Conservation (phyloP, 1,284 basidiomycete genomes). For the Ceraceosorus bombacis region DNA sequence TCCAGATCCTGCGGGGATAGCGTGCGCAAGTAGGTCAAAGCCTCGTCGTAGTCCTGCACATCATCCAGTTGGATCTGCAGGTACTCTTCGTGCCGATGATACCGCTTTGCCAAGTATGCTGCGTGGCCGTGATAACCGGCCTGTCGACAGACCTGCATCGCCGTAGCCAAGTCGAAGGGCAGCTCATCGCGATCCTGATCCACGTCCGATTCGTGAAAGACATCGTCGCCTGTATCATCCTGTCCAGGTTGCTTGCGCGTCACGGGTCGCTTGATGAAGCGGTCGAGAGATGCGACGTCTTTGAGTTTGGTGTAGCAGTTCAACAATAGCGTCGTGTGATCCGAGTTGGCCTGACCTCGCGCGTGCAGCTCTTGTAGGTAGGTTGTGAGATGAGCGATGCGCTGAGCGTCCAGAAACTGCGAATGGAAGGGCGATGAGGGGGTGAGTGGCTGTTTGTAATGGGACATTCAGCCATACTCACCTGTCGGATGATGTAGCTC, state of each 20-base stretch:
- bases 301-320: slow-evolving; percentile 90
- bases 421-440: background rate
- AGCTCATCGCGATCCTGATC: slow-evolving; percentile 54
- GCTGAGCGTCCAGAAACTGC: slow-evolving; percentile 89
- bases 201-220: background rate
- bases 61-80: slow-evolving; percentile 91
- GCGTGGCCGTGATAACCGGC: slow-evolving; percentile 94
- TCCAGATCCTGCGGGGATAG: slow-evolving; percentile 62
- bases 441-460: background rate
- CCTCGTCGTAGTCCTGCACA: slow-evolving; percentile 71
- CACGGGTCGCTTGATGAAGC: slow-evolving; percentile 64
- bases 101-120: slow-evolving; percentile 83
- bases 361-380: slow-evolving; percentile 93
- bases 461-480: slow-evolving; percentile 1
- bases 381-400: slow-evolving; percentile 86
- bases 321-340: slow-evolving; percentile 76
- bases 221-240: slow-evolving; percentile 5
- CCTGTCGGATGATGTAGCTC: slow-evolving; percentile 84
- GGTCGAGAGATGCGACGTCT: slow-evolving; percentile 77
- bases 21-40: slow-evolving; percentile 68
- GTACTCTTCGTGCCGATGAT: slow-evolving; percentile 84
- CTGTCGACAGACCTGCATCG: slow-evolving; percentile 89
- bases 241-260: background rate
- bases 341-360: slow-evolving; percentile 79
- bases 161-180: slow-evolving; percentile 93